phyloP scores from a whole-genome alignment of 2,329 filamentous ascomycete genomes.

The Periconia sp. region DNA sequence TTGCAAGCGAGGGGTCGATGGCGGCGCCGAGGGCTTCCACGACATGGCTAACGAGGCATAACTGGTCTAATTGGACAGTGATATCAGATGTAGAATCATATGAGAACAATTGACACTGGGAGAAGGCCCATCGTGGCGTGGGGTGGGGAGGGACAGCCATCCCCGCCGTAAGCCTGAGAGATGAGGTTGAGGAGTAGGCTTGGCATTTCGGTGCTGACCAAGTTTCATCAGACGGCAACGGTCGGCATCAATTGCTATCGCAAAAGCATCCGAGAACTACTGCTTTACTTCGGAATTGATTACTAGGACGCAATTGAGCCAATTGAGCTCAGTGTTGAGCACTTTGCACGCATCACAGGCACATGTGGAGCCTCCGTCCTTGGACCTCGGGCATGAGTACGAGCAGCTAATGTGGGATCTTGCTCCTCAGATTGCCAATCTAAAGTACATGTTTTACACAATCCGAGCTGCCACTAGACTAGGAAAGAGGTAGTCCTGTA shows the following conservation, averaged over 20 bases:
- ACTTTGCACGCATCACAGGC: constrained; percentile 33
- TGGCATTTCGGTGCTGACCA: constrained; percentile 34
- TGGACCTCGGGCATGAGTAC: constrained; percentile 31
- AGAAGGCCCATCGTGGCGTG: constrained; percentile 3
- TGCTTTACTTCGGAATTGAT: constrained; percentile 24
- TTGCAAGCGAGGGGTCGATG: neutral
- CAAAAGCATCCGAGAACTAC: constrained; percentile 18
- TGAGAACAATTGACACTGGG: constrained; percentile 9
- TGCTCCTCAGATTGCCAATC: constrained; percentile 50
- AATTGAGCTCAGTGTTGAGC: constrained; percentile 32
- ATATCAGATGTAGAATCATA: neutral
- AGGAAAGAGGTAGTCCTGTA: constrained; percentile 46
- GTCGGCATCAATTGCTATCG: constrained; percentile 28
- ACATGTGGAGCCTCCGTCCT: constrained; percentile 21
- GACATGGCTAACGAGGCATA: neutral
- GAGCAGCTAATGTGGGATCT: constrained; percentile 45
- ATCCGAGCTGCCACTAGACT: constrained; percentile 50
- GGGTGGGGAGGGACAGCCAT: constrained; percentile 8
- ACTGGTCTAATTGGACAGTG: neutral
- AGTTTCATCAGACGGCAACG: constrained; percentile 25
- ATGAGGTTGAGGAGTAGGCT: constrained; percentile 38
- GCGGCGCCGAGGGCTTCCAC: neutral
- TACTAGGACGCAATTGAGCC: constrained; percentile 26
- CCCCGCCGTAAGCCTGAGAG: constrained; percentile 10
- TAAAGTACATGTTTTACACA: constrained; percentile 53